Conservation (phyloP, 2,329 filamentous ascomycete genomes). For the Parafenestella ontariensis region DNA sequence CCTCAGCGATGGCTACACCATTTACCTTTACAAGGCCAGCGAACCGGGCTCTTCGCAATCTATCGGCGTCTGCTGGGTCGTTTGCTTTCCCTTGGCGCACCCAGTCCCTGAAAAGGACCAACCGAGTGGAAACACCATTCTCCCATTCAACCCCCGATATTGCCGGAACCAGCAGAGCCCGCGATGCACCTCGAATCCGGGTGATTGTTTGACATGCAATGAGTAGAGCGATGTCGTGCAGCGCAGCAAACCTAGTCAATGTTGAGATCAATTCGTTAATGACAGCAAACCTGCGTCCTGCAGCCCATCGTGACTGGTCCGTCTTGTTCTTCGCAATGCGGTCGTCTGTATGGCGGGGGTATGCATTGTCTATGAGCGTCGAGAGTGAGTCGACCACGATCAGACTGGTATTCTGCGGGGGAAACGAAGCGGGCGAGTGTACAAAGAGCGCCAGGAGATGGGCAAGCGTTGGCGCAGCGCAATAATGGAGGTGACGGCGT, state of each 20-base stretch:
- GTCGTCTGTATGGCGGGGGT: conserved; percentile 64
- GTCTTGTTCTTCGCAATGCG: conserved; percentile 53
- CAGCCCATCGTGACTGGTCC: conserved; percentile 57
- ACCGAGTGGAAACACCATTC: conserved; percentile 72
- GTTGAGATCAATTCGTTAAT: conserved; percentile 68
- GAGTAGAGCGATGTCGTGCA: conserved; percentile 75
- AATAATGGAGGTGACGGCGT: conserved; percentile 67
- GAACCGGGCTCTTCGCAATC: conserved; percentile 48
- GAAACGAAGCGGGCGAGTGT: conserved; percentile 68
- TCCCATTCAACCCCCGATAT: conserved; percentile 83
- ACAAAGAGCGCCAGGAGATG: conserved; percentile 76
- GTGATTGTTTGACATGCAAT: conserved; percentile 82
- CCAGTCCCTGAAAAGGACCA: conserved; percentile 82
- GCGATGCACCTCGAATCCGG: conserved; percentile 72
- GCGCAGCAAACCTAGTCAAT: conserved; percentile 75
- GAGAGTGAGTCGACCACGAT: conserved; percentile 82
- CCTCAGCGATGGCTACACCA: conserved; percentile 49
- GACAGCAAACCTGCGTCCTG: conserved; percentile 63
- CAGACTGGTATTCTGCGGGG: conserved; percentile 69
- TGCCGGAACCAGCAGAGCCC: conserved; percentile 75
- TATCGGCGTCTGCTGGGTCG: conserved; percentile 35
- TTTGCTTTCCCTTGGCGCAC: conserved; percentile 37
- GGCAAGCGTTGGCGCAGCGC: conserved; percentile 64
- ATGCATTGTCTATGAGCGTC: conserved; percentile 76
- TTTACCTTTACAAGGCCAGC: conserved; percentile 54